Percentiles rank a stretch among this genome's conserved stretches.
phyloP scores from a whole-genome alignment of 306 rosid genomes.

The Ormosia semicastrata region DNA sequence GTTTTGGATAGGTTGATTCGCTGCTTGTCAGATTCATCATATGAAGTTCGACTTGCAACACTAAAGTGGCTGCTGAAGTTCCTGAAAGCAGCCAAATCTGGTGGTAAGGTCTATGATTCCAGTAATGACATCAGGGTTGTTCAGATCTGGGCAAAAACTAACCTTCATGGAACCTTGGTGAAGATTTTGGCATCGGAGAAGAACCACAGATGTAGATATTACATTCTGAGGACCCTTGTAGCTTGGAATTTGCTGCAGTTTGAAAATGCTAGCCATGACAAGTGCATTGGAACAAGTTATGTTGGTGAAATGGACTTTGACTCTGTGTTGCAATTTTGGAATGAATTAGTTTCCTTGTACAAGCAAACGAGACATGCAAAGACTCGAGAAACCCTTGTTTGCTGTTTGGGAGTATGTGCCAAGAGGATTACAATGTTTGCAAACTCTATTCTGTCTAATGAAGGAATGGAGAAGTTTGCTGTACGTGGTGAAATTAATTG shows the following conservation, averaged over 20 bases:
- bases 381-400: constrained; percentile 65
- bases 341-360: constrained; percentile 62
- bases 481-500: constrained; percentile 32
- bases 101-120: constrained; percentile 41
- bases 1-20: constrained; percentile 65
- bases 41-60: constrained; percentile 91
- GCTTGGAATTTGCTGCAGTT: constrained; percentile 80
- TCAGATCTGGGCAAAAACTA: constrained; percentile 58
- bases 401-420: constrained; percentile 75
- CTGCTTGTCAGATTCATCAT: constrained; percentile 72
- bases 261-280: constrained; percentile 41
- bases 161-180: constrained; percentile 64
- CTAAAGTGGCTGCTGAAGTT: constrained; percentile 87
- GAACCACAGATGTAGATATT: constrained; percentile 66
- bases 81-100: constrained; percentile 60
- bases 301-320: constrained; percentile 73
- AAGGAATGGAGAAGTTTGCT: constrained; percentile 9
- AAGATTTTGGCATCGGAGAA: constrained; percentile 67
- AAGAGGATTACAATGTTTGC: constrained; percentile 59
- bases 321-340: constrained; percentile 70
- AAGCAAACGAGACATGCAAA: constrained; percentile 71
- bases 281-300: constrained; percentile 45
- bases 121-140: constrained; percentile 47
- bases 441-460: constrained; percentile 42
- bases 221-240: constrained; percentile 72